phyloP scores from a whole-genome alignment of 75 land plant species.

The Pseudotsuga menziesii region DNA sequence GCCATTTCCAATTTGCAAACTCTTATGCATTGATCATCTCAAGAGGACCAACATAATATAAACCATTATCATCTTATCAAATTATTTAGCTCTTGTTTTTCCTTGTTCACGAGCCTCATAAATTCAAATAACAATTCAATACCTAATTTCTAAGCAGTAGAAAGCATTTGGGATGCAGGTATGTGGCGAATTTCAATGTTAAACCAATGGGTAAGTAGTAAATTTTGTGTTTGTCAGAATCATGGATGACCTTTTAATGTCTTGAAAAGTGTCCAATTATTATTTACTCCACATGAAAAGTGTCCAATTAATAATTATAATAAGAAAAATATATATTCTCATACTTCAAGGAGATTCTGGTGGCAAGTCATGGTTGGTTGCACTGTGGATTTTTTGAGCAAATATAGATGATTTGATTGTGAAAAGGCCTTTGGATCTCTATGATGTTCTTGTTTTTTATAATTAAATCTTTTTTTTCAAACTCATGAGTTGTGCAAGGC shows the following conservation, averaged over 20 bases:
- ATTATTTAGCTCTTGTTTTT: no score
- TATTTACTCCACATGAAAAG: no score
- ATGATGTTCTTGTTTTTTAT: neutral
- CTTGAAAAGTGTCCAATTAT: neutral
- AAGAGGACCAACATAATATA: no score
- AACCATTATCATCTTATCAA: no score
- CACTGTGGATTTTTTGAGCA: neutral
- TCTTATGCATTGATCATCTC: no score
- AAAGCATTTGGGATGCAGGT: neutral
- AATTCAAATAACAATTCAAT: no score
- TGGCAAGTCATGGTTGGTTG: neutral
- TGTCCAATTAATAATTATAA: neutral
- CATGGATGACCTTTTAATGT: neutral
- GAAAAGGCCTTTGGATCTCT: neutral
- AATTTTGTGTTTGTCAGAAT: neutral
- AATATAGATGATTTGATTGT: neutral
- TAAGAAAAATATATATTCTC: no score
- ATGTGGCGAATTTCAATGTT: neutral
- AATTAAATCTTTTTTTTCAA: neutral
- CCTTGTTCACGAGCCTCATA: no score
- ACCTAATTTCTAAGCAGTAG: neutral
- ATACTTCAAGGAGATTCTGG: neutral
- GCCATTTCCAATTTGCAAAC: no score
- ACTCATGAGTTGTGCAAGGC: neutral
- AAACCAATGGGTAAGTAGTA: neutral